Evolutionary conservation across 139 green algal genomes (phyloP), one percentile per base, ranked within the genome.

Genomic region (Coccomyxa sp.): DNA sequence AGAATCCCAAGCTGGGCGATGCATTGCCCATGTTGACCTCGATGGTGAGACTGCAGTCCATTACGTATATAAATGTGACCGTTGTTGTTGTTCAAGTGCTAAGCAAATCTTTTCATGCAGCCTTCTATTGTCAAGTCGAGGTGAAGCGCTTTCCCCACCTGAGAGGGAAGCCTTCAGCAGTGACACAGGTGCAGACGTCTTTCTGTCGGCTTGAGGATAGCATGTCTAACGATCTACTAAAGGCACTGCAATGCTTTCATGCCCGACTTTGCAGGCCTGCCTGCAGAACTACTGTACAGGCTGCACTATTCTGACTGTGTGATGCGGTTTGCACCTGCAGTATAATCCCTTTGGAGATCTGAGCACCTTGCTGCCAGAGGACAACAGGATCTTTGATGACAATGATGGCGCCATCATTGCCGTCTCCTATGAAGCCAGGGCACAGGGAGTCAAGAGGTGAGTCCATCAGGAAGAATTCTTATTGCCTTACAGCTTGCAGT

Each of bases 331-430:
- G 77, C 0, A 85, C 0, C 76, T 91, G 35, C 89, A 93, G 84
- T 95, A 95, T 76, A 95, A 94, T 50, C 91, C 91, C 0, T 87
- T 86, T 40, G 85, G 86, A 0, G 50, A 82, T 38, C 73, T 91
- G 14, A 68, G 69, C 10, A 82, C 80, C 0, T 78, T 83, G 7
- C 29, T n/a, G 16, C 69, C 74, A 39, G 79, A 87, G 3, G 88
- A 93, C 8, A 27, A 78, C 50, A 37, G 90, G 0, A n/a, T 88
- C 0, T 82, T 89, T 33, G 83, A 89, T 34, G 71, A 80, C 72
- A 82, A 68, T 79, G 94, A 93, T 39, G 89, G 92, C 64, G 86
- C 79, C 37, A 85, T 96, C 75, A 96, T 97, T 34, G 92, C 92
- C 1, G 86, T 94, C 0, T 86, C 80, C 34, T 96, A 95, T 74